Percentiles rank a stretch among this genome's conserved stretches.
Conservation (phyloP, 2,329 filamentous ascomycete species). For the Ceratocystis smalleyi region DNA sequence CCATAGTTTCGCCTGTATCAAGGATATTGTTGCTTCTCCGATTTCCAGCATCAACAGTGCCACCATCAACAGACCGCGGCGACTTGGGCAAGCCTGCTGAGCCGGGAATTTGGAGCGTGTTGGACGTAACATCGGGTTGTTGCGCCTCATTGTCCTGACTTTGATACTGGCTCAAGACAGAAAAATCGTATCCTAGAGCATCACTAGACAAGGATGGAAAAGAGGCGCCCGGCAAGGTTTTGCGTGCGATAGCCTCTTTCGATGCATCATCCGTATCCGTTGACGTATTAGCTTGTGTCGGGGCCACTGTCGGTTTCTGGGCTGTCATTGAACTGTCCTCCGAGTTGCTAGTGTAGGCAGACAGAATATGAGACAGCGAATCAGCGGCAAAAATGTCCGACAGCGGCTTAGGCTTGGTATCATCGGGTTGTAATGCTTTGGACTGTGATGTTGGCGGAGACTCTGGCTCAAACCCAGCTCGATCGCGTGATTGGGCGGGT, state of each 20-base stretch:
- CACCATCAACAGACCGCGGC: neutral
- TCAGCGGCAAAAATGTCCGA: conserved; percentile 27
- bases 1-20: conserved; percentile 19
- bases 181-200: conserved; percentile 11
- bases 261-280: conserved; percentile 19
- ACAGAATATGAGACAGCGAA: conserved; percentile 40
- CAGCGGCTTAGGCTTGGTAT: conserved; percentile 18
- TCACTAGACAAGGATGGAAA: neutral
- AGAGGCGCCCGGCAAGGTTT: neutral
- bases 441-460: neutral
- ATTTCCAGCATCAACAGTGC: neutral
- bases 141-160: conserved; percentile 13
- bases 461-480: neutral
- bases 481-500: neutral
- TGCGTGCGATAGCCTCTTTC: conserved; percentile 17
- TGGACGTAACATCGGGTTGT: conserved; percentile 10
- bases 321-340: conserved; percentile 22
- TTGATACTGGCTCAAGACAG: conserved; percentile 11
- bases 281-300: conserved; percentile 13
- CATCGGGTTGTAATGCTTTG: neutral
- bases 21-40: conserved; percentile 17
- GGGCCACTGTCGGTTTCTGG: neutral
- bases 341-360: conserved; percentile 37
- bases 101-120: conserved; percentile 10
- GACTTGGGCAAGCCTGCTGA: neutral